Evolutionary conservation across 495 filamentous ascomycete species (phyloP).

Genomic region (Aspergillus biplanus): DNA sequence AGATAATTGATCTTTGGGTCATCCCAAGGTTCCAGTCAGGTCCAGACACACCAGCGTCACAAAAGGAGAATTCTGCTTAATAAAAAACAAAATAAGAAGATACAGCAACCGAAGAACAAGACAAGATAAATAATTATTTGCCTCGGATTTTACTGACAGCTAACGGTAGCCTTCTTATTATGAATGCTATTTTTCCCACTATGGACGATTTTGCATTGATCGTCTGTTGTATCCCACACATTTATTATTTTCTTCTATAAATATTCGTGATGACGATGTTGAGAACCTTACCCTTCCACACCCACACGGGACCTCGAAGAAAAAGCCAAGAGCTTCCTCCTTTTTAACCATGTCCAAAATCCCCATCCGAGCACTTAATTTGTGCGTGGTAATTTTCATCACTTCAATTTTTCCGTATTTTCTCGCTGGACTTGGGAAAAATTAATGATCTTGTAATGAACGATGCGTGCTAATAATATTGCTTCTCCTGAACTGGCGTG

Average conservation of each 20-base stretch:
- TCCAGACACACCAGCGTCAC: not conserved
- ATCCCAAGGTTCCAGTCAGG: not conserved
- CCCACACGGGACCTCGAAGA: not conserved
- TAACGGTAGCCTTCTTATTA: conserved; percentile 18
- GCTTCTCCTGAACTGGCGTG: conserved; percentile 20
- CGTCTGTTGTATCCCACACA: conserved; percentile 1
- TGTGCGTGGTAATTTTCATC: no score
- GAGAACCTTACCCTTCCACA: not conserved
- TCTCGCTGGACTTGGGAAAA: not conserved
- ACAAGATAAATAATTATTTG: not conserved
- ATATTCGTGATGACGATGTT: conserved; percentile 4
- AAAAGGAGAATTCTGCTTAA: not conserved
- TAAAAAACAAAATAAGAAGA: conserved; percentile 1
- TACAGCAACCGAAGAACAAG: not conserved
- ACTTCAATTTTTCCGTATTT: no score
- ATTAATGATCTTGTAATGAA: not conserved
- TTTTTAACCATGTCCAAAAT: not conserved
- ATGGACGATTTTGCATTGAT: not conserved
- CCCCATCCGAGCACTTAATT: no score
- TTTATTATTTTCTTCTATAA: conserved; percentile 7
- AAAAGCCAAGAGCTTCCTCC: not conserved
- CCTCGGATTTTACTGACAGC: conserved; percentile 5
- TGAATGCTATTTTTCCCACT: not conserved
- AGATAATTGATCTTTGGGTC: conserved; percentile 1
- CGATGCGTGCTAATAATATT: conserved; percentile 6